Evolutionary conservation across 306 rosid species (phyloP), one percentile per base, ranked within the genome.

Genomic region (Elaeagnus macrophylla): DNA sequence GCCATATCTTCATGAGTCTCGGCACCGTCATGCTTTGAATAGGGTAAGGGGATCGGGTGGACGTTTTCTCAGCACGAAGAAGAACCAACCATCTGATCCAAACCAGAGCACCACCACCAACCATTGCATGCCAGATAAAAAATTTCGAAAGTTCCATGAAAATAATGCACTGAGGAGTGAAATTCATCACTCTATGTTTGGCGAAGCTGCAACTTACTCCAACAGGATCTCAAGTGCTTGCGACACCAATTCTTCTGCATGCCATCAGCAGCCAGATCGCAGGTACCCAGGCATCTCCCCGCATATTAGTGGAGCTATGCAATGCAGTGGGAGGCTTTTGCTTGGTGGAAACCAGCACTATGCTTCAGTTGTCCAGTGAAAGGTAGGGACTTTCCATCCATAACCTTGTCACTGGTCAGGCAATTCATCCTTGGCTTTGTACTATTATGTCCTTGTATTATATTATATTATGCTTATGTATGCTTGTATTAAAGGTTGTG

Each of bases 391-490:
- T 19, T 12, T 7, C 8, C 7, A 64, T 39, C 12, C 54, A 32
- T 51, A 48, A 53, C 56, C 62, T 5, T 15, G 51, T 72, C 75
- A 67, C 64, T 18, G 72, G 78, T 65, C 78, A 1, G 94, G 96
- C 96, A 84, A 84, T 32, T 84, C 96, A 88, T 88, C 96, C 96
- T 88, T 84, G 94, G 96, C 96, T 88, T 65, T 67, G 59, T 73
- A 62, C 68, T 74, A 55, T 46, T n/a, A 45, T 20, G 32, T 20
- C 49, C 15, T 44, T 45, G 15, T 45, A 5, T 41, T 9, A 13
- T 9, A 9, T 41, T 41, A 10, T 10, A 10, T 41, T 10, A 9
- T 10, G 13, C 10, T 41, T 13, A 9, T 41, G 5, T 2, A 13
- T 13, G 46, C 46, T 10, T 1, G 5, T 41, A 9, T 41, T 41